Base-by-base conservation (phyloP, 2,329 filamentous ascomycete genomes). In the Sporothrix globosa region DNA sequence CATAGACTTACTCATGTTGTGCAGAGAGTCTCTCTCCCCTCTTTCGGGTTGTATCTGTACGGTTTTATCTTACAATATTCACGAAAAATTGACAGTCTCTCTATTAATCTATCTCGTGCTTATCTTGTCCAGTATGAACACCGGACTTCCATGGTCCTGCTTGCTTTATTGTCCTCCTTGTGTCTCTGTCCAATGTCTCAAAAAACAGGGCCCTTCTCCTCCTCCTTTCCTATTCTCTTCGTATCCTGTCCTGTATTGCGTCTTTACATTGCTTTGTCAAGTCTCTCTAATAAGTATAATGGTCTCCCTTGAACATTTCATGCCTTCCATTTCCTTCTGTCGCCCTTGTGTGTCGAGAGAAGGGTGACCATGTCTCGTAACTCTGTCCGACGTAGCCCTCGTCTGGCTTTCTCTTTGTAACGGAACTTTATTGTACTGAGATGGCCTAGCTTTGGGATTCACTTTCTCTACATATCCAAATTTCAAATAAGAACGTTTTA, bases 201-300 rank as follows among this genome's bases (percentile, higher is more conserved):
- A 65, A 65, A 65, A 50, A 65, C 50, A 48, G 6, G 46, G 50
- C 30, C 17, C 10, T 27, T 30, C 24, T 48, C 60, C 21, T 19
- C 24, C 21, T 17, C 41, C 48, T 46, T 34, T 68, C 17, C 4
- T 34, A 50, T 24, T 27, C 27, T 34, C n/a, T 21, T 52, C 27
- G 21, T 69, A 44, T 17, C 46, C 46, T 52, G n/a, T 44, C n/a
- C 17, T 63, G 41, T 48, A 39, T 17, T 21, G 24, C 21, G 24
- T 52, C 54, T 39, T 39, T n/a, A 5, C 30, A 39, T 39, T 58
- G 60, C 60, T 69, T 69, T 69, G 68, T 69, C 60, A 69, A 48
- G 50, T 14, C 27, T 50, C 17, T 58, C 52, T 66, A 69, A 69
- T 69, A 34, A 34, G 50, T 56, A 21, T 46, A 4, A 24, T 9